Conservation (phyloP, 805 yeast genomes). For the Candida boidinii region DNA sequence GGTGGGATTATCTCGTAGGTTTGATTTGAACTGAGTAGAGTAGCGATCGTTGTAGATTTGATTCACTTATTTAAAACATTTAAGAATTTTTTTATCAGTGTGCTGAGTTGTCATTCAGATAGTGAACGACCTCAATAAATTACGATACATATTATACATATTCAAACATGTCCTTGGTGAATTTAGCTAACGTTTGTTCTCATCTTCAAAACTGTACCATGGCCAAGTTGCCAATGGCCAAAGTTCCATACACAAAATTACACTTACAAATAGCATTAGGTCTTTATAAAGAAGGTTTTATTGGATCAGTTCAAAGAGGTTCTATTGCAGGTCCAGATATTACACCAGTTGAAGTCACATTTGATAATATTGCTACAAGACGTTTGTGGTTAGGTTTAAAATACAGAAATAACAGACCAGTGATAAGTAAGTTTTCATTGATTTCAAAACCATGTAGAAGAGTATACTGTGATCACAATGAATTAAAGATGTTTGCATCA, state of each 20-base stretch:
- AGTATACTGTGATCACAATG: conserved; percentile 53
- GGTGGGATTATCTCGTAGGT: too few species aligned
- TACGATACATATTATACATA: too few species aligned
- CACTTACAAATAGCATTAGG: conserved; percentile 81
- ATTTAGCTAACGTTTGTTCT: conserved; percentile 75
- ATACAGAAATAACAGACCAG: conserved; percentile 74
- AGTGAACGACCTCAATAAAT: too few species aligned
- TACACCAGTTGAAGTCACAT: conserved; percentile 67
- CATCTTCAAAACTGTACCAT: conserved; percentile 84
- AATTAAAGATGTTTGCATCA: conserved; percentile 62
- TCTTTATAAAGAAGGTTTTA: conserved; percentile 84
- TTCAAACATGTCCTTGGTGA: conserved; percentile 67
- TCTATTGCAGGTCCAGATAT: conserved; percentile 78
- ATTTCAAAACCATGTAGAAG: conserved; percentile 82
- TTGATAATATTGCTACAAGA: conserved; percentile 78
- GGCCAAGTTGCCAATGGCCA: conserved; percentile 64
- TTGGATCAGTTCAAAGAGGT: conserved; percentile 79
- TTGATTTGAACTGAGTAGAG: too few species aligned
- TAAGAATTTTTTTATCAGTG: too few species aligned
- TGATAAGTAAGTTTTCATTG: conserved; percentile 59
- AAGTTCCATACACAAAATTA: conserved; percentile 74
- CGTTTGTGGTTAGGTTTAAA: conserved; percentile 89
- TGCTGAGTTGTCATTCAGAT: too few species aligned
- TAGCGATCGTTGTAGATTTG: too few species aligned
- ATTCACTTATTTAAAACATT: too few species aligned